Percentiles rank a stretch among this genome's conserved stretches.
Conservation (phyloP, 202 grass and related monocot species). For the Elaeis oleifera region DNA sequence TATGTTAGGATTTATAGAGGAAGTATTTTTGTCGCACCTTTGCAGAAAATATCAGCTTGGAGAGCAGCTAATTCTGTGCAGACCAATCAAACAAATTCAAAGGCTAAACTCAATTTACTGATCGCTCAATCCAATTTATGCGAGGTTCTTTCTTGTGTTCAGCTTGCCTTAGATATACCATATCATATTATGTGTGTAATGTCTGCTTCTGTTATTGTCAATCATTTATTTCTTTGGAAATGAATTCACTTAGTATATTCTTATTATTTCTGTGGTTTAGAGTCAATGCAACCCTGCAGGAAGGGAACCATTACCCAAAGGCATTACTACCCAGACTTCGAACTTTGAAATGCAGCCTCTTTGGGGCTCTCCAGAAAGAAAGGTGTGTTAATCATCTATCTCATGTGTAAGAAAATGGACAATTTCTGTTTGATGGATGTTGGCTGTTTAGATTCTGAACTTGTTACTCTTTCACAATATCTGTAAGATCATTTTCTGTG, state of each 20-base stretch:
- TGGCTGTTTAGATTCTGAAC: neutral
- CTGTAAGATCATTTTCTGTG: too few species aligned
- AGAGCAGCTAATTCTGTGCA: constrained; percentile 6
- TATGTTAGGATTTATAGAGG: too few species aligned
- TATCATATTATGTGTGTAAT: neutral
- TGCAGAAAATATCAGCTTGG: constrained; percentile 40
- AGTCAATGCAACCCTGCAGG: constrained; percentile 36
- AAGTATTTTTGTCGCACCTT: neutral
- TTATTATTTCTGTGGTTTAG: constrained; percentile 30
- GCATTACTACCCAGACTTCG: constrained; percentile 60
- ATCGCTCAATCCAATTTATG: constrained; percentile 31
- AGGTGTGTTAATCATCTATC: constrained; percentile 19
- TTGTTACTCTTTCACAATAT: neutral
- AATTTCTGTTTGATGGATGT: neutral
- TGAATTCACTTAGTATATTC: neutral
- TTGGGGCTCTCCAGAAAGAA: constrained; percentile 40
- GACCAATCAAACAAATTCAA: constrained; percentile 5
- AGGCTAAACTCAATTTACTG: neutral
- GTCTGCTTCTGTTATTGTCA: neutral
- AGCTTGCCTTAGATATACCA: neutral
- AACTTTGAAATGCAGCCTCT: constrained; percentile 64
- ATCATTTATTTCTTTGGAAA: neutral
- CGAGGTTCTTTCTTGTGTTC: constrained; percentile 38
- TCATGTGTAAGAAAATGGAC: neutral
- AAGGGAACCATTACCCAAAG: constrained; percentile 65